Evolutionary conservation across 768 basidiomycete genomes (phyloP).

Genomic region (Mycena vulgaris): DNA sequence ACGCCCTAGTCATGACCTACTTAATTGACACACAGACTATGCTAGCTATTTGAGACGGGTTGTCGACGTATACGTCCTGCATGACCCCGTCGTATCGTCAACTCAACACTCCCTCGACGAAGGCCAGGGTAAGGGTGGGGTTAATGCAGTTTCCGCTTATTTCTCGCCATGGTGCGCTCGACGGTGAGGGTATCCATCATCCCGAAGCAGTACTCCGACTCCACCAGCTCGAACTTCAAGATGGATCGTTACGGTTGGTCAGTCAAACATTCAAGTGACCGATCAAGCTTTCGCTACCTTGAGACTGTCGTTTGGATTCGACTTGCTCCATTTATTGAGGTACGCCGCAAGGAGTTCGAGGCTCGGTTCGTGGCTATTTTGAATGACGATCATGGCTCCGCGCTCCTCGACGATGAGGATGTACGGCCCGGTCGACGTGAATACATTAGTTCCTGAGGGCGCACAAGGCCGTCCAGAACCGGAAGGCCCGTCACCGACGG

Average conservation of each 20-base stretch:
- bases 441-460: constrained; percentile 53
- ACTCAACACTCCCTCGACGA: constrained; percentile 56
- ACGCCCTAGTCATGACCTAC: too few species aligned
- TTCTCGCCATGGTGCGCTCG: constrained; percentile 45
- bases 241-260: constrained; percentile 45
- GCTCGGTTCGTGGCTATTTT: constrained; percentile 56
- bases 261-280: background rate
- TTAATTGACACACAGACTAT: too few species aligned
- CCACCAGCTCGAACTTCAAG: constrained; percentile 50
- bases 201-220: constrained; percentile 53
- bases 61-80: constrained; percentile 50
- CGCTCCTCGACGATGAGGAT: constrained; percentile 51
- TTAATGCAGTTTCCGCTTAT: constrained; percentile 43
- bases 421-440: constrained; percentile 49
- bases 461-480: constrained; percentile 45
- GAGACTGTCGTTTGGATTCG: constrained; percentile 47
- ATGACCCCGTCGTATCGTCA: constrained; percentile 49
- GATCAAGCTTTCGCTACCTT: constrained; percentile 39
- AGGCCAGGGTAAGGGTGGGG: constrained; percentile 53
- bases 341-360: constrained; percentile 54
- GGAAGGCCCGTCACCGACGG: constrained; percentile 44
- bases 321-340: constrained; percentile 54
- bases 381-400: constrained; percentile 46
- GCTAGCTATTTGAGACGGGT: constrained; percentile 41
- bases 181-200: constrained; percentile 52